These are phyloP conservation scores for Pulveroboletus frians DNA, from an alignment of 768 basidiomycete genomes.

Conservation along the genomic window DNA sequence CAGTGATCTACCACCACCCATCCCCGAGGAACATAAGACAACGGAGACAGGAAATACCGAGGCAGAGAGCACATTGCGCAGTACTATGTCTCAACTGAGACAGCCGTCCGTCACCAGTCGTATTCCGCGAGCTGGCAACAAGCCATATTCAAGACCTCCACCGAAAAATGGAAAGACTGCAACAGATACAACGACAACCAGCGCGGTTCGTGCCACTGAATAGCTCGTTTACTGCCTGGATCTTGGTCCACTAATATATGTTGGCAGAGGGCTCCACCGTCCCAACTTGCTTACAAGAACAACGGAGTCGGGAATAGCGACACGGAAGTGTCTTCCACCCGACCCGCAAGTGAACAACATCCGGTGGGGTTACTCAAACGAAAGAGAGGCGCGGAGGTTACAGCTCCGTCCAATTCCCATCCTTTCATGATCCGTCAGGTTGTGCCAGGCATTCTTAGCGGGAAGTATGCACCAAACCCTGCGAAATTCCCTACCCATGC, in stretches of 20 bases:
- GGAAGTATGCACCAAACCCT: constrained; percentile 26
- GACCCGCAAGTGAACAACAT: constrained; percentile 5
- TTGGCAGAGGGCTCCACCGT: constrained; percentile 9
- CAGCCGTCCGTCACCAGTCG: constrained; percentile 45
- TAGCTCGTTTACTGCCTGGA: background rate
- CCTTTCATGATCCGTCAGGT: constrained; percentile 35
- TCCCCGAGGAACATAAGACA: constrained; percentile 31
- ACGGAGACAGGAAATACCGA: background rate
- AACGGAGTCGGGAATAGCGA: constrained; percentile 4
- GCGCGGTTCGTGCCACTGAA: constrained; percentile 8
- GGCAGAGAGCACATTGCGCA: constrained; percentile 14
- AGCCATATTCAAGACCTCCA: constrained; percentile 50
- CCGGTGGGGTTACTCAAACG: constrained; percentile 29
- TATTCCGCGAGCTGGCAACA: constrained; percentile 56
- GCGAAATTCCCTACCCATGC: constrained; percentile 11
- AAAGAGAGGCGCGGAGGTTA: constrained; percentile 19
- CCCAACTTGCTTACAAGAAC: constrained; percentile 10
- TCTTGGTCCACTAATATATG: background rate
- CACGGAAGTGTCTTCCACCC: constrained; percentile 7
- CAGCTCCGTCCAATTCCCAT: constrained; percentile 18
- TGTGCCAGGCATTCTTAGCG: constrained; percentile 30
- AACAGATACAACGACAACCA: constrained; percentile 4
- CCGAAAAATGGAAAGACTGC: constrained; percentile 5
- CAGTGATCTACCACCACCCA: constrained; percentile 23
- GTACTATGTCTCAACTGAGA: constrained; percentile 42